Base-by-base conservation (phyloP, 768 basidiomycete genomes). In the Tubosaeta sp. region DNA sequence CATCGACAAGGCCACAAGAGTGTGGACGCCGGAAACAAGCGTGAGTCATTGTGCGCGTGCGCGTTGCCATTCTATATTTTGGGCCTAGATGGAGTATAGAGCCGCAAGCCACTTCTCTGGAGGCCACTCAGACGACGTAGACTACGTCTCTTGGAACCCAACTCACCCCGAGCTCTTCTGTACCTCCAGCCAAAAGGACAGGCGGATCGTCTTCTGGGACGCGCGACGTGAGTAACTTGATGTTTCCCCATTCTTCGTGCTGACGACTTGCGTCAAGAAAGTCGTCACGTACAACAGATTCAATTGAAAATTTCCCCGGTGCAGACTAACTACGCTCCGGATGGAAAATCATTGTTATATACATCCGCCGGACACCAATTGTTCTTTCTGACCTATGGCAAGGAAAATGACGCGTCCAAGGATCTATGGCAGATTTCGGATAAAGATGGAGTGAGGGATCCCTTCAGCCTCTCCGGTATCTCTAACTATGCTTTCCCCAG, bases 81-180 rank as follows among this genome's bases (percentile, higher is more conserved):
- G 1, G 38, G n/a, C 5, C 12, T 58, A 91, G 88, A 82, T 89
- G 75, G 88, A 91, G 42, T 69, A 78, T 22, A 78, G 88, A 57
- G 76, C 83, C 14, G 85, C 88, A 14, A 72, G 78, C 2, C 72
- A 78, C 14, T 88, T 81, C 52, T 77, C 83, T 1, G 86, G 88
- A 19, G 88, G 81, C 7, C 89, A 91, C 56, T 75, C 78, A 2
- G 87, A 88, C 50, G 88, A 89, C 42, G 84, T 86, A n/a, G 89
- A 91, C 59, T 83, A 89, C 54, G 71, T 91, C 38, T 82, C 87
- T 8, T 92, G 89, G 88, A 89, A 89, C 64, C 89, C 89, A 1
- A 86, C 85, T 3, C 88, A 91, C 58, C 87, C 89, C 5, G 89
- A 91, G 35, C 70, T 90, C 14, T 88, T 92, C 62, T 89, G 85